These are phyloP conservation scores for Cryptosporidium bovis DNA, from an alignment of 169 alveolate species.

Conservation along the genomic window DNA sequence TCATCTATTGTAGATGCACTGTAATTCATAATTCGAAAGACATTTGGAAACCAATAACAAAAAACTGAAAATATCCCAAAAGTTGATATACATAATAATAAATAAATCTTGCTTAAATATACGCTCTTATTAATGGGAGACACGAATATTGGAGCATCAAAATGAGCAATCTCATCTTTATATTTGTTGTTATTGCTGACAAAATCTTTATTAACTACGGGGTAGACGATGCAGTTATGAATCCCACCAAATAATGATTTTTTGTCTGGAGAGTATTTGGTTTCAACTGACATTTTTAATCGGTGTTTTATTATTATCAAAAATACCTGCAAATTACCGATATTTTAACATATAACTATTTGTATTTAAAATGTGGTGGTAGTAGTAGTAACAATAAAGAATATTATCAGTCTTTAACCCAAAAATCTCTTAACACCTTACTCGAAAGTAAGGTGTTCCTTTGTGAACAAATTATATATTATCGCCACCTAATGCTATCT, in stretches of 20 bases:
- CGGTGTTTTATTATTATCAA: no score
- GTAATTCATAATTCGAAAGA: constrained; percentile 40
- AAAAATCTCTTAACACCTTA: no score
- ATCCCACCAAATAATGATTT: constrained; percentile 59
- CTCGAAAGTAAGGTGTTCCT: no score
- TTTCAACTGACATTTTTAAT: constrained; percentile 7
- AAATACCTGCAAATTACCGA: no score
- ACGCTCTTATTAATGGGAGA: constrained; percentile 35
- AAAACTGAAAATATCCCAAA: constrained; percentile 45
- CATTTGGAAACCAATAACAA: constrained; percentile 64
- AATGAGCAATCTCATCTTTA: constrained; percentile 16
- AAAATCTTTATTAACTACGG: constrained; percentile 9
- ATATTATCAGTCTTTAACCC: no score
- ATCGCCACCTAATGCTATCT: no score
- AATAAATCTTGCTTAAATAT: constrained; percentile 11
- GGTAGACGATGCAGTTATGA: constrained; percentile 24
- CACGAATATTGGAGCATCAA: constrained; percentile 32
- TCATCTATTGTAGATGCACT: constrained; percentile 49
- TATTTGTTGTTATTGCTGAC: not conserved
- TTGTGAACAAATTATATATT: no score
- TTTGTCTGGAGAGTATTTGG: constrained; percentile 21
- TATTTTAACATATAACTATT: no score
- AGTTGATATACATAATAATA: constrained; percentile 13
- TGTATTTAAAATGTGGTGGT: no score
- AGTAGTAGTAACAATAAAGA: no score